phyloP scores from a whole-genome alignment of 345 rosid species.

The Conringia planisiliqua region DNA sequence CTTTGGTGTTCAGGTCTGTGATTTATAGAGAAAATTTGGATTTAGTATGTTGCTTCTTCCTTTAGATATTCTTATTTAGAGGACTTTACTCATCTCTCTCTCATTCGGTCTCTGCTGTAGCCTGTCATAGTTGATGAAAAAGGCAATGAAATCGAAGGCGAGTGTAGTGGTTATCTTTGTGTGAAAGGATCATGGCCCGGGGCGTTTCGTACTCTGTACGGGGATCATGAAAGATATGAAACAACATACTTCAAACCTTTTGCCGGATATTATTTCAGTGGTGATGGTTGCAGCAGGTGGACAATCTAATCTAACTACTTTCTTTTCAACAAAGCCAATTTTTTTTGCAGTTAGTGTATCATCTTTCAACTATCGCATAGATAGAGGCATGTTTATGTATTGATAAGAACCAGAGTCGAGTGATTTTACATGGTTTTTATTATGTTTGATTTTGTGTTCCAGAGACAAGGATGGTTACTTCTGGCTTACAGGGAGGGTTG shows the following conservation, averaged over 20 bases:
- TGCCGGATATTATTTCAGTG: constrained; percentile 87
- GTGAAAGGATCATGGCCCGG: constrained; percentile 95
- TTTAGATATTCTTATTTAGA: background rate
- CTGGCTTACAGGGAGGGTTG: constrained; percentile 98
- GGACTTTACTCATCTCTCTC: background rate
- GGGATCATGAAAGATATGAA: constrained; percentile 98
- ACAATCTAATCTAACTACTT: background rate
- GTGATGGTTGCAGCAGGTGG: constrained; percentile 96
- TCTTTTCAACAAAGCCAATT: background rate
- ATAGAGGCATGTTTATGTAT: background rate
- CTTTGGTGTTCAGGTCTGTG: constrained; percentile 93
- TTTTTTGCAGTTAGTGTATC: constrained; percentile 12
- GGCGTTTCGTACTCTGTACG: constrained; percentile 92
- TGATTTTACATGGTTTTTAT: background rate
- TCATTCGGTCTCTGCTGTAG: constrained; percentile 32
- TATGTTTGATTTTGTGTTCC: constrained; percentile 32
- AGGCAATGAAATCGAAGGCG: constrained; percentile 91
- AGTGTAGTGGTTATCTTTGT: constrained; percentile 92
- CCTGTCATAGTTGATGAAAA: constrained; percentile 96
- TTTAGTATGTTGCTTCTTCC: background rate
- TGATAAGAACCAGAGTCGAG: constrained; percentile 4
- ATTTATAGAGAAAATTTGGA: background rate
- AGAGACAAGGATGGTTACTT: constrained; percentile 98
- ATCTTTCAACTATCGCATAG: background rate
- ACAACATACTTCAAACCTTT: constrained; percentile 96